Evolutionary conservation across 768 basidiomycete species (phyloP).

Genomic region (Pholiota conissans): DNA sequence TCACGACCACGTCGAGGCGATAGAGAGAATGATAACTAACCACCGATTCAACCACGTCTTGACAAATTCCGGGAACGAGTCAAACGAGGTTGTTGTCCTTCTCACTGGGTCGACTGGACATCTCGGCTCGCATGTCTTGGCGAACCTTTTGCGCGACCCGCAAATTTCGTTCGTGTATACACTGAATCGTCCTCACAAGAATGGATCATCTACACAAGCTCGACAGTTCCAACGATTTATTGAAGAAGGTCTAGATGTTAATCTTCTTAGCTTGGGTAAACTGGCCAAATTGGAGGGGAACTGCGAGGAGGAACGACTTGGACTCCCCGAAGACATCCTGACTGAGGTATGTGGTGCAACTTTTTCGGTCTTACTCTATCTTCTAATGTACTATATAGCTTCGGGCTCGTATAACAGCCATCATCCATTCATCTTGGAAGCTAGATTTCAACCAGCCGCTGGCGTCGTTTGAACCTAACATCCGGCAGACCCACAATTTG

Average conservation of each 20-base stretch:
- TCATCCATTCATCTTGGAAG: constrained; percentile 30
- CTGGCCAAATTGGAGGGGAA: constrained; percentile 31
- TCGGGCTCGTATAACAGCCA: constrained; percentile 2
- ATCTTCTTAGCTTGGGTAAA: not conserved
- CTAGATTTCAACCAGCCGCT: constrained; percentile 41
- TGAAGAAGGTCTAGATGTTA: constrained; percentile 12
- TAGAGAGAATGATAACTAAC: too few species aligned
- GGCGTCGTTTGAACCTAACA: constrained; percentile 41
- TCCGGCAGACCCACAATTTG: constrained; percentile 37
- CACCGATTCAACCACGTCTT: too few species aligned
- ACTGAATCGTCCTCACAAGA: constrained; percentile 24
- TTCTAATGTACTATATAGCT: constrained; percentile 18
- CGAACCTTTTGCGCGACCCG: constrained; percentile 23
- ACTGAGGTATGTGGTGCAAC: constrained; percentile 27
- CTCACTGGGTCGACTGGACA: constrained; percentile 39
- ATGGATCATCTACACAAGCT: not conserved
- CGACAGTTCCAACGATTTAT: constrained; percentile 10
- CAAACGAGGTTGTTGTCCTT: constrained; percentile 18
- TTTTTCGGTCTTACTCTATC: not conserved
- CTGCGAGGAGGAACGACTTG: constrained; percentile 23
- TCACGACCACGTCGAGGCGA: too few species aligned
- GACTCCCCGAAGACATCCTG: constrained; percentile 20
- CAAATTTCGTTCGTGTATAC: constrained; percentile 31
- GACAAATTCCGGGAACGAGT: too few species aligned
- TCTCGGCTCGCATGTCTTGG: constrained; percentile 34